Base-by-base conservation (phyloP, 176 grass and related monocot genomes). In the Thalia dealbata region DNA sequence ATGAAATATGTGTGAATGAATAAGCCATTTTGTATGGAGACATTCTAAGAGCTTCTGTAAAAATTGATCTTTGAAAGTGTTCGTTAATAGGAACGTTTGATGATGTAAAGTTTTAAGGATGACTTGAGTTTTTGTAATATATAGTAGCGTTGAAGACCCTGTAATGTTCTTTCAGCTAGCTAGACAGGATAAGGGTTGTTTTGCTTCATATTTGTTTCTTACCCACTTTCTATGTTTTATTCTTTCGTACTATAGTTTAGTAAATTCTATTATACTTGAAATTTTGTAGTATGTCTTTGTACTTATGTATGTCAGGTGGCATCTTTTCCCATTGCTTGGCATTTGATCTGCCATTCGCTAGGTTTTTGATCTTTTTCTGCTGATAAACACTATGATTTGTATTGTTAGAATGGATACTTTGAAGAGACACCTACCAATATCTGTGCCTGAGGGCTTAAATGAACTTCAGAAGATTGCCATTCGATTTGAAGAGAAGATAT, bases 401-500 rank as follows among this genome's bases (percentile, higher is more conserved):
- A 63, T 63, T 42, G 29, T 1, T 50, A 96, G 93, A 84, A 86
- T 88, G 84, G 89, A 90, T 16, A 92, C 89, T 61, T 84, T 96
- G 52, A 90, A 90, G 87, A 96, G 80, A 75, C 89, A 84, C 19
- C 52, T 88, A 27, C 85, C 87, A n/a, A 78, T 90, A 11, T 87
- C 78, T 26, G 87, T 76, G 38, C 84, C 89, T 19, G 89, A 92
- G 14, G 89, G 85, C 1, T 35, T 96, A 38, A 38, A 4, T 38
- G 32, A 38, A 38, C 32, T 38, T 38, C 32, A 38, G 32, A 38
- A 38, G 32, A 92, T 97, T 74, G 93, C 85, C 12, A 78, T 77
- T 38, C 81, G 82, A 16, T 92, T 92, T 50, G 93, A 97, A 80
- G 89, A 92, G 73, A 90, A 81, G 75, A 88, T 88, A 13, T 92